Base-by-base conservation (phyloP, 768 basidiomycete genomes). In the Suillus brevipes region DNA sequence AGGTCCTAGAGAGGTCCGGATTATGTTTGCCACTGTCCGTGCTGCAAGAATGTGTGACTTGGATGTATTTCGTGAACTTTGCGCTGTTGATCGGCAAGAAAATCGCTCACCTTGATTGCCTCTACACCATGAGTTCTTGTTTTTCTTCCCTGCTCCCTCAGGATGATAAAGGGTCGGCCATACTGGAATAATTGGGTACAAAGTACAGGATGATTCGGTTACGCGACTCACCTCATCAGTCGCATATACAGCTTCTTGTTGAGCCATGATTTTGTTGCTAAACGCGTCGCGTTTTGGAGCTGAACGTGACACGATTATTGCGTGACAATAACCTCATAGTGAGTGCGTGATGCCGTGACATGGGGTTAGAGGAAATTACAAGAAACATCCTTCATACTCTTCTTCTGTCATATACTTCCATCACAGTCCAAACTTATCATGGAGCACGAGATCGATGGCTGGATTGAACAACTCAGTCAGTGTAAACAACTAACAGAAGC, bases 11-110 rank as follows among this genome's bases (percentile, higher is more conserved):
- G 95, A 97, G 64, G 97, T 95, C 72, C 92, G 89, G 71, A 99
- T 85, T 74, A 99, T 97, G 79, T 96, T 96, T 31, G 95, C 88
- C 55, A 99, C 95, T 6, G 93, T 92, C 65, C 90, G 84, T 28
- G 97, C 97, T 40, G 97, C 97, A 68, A 98, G 89, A 72, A 99
- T 99, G 78, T 99, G 96, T 6, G 91, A 89, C 94, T 95, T 64
- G 23, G 65, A 25, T 49, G 60, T 71, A 67, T 66, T 53, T 36
- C 31, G 56, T 62, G 47, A 68, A 25, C 47, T 53, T 66, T 28
- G 47, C 25, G 13, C 59, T 55, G 38, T 50, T 36, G 50, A 58
- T 55, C 53, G 20, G 18, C 0, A 45, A 57, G 1, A 25, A 53
- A 25, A 56, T n/a, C 18, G 72, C 80, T 49, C 38, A 94, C 95